phyloP scores from a whole-genome alignment of 2,329 filamentous ascomycete genomes.

The Curvularia verruculosa region DNA sequence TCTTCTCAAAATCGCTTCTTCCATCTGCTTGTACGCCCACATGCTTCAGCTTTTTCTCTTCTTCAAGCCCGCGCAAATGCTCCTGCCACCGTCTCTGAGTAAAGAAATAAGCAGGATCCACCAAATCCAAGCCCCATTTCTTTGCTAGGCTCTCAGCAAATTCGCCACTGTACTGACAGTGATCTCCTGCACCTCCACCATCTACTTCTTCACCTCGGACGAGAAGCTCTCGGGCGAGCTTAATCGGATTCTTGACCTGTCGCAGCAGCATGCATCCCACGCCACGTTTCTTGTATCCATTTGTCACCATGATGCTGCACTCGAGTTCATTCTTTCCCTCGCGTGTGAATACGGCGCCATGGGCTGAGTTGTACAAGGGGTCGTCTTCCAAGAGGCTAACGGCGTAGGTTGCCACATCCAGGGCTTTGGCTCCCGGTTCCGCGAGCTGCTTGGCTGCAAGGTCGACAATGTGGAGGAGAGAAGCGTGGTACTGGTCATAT shows the following conservation, averaged over 20 bases:
- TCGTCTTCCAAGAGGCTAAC: conserved; percentile 79
- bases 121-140: conserved; percentile 72
- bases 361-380: conserved; percentile 81
- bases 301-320: conserved; percentile 83
- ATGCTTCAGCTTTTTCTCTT: conserved; percentile 53
- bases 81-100: conserved; percentile 80
- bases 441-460: conserved; percentile 35
- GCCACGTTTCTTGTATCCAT: conserved; percentile 73
- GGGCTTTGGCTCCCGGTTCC: conserved; percentile 59
- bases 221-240: conserved; percentile 73
- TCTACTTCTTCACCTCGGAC: conserved; percentile 68
- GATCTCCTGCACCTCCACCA: conserved; percentile 66
- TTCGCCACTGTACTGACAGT: conserved; percentile 71
- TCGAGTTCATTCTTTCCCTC: conserved; percentile 86
- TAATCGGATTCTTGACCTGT: conserved; percentile 79
- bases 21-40: conserved; percentile 31
- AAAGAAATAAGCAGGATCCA: conserved; percentile 76
- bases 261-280: conserved; percentile 76
- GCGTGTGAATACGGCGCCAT: conserved; percentile 84
- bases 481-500: conserved; percentile 48
- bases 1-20: conserved; percentile 60
- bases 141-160: conserved; percentile 72
- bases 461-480: conserved; percentile 48
- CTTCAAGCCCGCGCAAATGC: conserved; percentile 64
- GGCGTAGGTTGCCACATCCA: conserved; percentile 77